Evolutionary conservation across 345 rosid genomes (phyloP), one percentile per base, ranked within the genome.

Genomic region (Lumnitzera racemosa): DNA sequence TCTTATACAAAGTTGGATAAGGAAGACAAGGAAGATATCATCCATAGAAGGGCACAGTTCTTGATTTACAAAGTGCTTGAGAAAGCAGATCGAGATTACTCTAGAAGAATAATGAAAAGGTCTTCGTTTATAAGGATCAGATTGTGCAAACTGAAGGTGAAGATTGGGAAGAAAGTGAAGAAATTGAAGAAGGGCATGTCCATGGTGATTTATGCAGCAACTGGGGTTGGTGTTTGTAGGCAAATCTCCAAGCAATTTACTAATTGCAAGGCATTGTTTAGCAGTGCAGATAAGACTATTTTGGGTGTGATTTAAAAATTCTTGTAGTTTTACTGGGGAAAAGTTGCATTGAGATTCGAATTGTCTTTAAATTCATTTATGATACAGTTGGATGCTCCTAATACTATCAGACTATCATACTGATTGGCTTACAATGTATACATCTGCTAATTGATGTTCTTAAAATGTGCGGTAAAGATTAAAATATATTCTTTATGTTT

Each of bases 1-100:
- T 68, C 25, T 1, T 92, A 92, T 81, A 68, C 91, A 29, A 87
- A 73, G 79, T 12, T 92, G 53, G 72, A 81, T 27, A 80, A 83
- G 69, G 96, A 92, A 64, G 91, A 82, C 64, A 88, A 84, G 0
- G 83, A 89, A 61, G 96, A 85, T 65, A 12, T 74, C 0, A 54
- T 49, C 16, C 90, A 75, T 54, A 64, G 86, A 56, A 61, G 81
- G 73, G 96, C 96, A 27, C 94, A 81, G 74, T 92, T 89, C 80
- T 77, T 89, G 87, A 84, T 92, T 66, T 82, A 89, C 82, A 89
- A 81, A 67, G 81, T 60, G 15, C 20, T 89, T 31, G 79, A 79
- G 61, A 65, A 65, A 55, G 95, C 85, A 0, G 67, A 59, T 11
- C 1, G 9, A 47, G 51, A 25, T 5, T 86, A 83, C 53, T 46